phyloP scores from a whole-genome alignment of 345 rosid genomes.

The Rhodamnia argentea region DNA sequence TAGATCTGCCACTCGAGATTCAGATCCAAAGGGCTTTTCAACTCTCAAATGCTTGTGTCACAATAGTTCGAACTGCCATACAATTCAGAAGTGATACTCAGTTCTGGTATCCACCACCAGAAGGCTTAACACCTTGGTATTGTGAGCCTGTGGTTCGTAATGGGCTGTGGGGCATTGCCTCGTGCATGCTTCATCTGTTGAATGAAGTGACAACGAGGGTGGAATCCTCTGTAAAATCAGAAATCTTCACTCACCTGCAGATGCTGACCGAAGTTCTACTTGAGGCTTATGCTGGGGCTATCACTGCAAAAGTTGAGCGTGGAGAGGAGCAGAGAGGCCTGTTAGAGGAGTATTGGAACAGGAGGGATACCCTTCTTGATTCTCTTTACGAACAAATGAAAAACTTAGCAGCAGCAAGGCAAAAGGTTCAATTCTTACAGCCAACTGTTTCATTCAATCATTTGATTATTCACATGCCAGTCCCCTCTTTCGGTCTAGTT shows the following conservation, averaged over 20 bases:
- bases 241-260: conserved; percentile 46
- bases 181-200: conserved; percentile 58
- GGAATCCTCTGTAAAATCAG: conserved; percentile 48
- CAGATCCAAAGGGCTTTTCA: conserved; percentile 73
- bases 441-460: not conserved
- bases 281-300: conserved; percentile 57
- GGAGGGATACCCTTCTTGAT: conserved; percentile 63
- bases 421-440: conserved; percentile 35
- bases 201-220: conserved; percentile 44
- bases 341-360: conserved; percentile 63
- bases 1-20: conserved; percentile 37
- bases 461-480: not conserved
- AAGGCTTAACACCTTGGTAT: conserved; percentile 80
- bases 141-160: conserved; percentile 57
- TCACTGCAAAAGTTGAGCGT: conserved; percentile 56
- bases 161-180: conserved; percentile 76
- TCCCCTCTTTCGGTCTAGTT: too few species aligned
- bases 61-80: conserved; percentile 49
- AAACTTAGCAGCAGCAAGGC: conserved; percentile 29
- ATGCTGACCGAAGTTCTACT: conserved; percentile 61
- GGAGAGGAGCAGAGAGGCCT: conserved; percentile 65
- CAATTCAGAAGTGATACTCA: conserved; percentile 67
- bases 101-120: conserved; percentile 90
- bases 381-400: conserved; percentile 59
- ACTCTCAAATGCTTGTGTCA: conserved; percentile 65